A percentile compares a stretch with the other conserved stretches of the same genome.
These are phyloP conservation scores for Colletotrichum incanum DNA, from an alignment of 2,329 filamentous ascomycete genomes.

Conservation along the genomic window DNA sequence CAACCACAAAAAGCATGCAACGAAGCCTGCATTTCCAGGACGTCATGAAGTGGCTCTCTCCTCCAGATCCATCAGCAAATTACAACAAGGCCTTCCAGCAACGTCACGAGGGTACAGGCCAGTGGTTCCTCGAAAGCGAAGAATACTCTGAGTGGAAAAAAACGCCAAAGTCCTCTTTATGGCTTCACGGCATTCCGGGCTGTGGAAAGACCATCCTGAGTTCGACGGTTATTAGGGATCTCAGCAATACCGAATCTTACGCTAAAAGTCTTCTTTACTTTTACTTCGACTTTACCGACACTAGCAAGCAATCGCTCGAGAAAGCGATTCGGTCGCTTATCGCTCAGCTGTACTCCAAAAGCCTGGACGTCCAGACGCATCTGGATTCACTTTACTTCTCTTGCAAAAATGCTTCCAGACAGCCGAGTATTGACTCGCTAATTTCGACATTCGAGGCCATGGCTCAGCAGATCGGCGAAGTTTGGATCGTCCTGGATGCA, in stretches of 20 bases:
- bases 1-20: not conserved
- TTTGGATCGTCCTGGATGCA: slow-evolving; percentile 46
- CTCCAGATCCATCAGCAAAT: not conserved
- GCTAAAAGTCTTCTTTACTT: slow-evolving; percentile 7
- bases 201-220: slow-evolving; percentile 16
- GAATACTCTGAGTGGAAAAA: not conserved
- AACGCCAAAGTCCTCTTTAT: not conserved
- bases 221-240: slow-evolving; percentile 10
- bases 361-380: not conserved
- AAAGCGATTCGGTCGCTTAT: slow-evolving; percentile 12
- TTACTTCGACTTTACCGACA: slow-evolving; percentile 17
- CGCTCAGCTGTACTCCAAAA: not conserved
- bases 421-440: slow-evolving; percentile 6
- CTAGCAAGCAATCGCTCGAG: not conserved
- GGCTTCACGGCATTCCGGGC: slow-evolving; percentile 10
- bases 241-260: not conserved
- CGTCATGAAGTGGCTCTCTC: not conserved
- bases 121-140: not conserved
- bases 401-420: not conserved
- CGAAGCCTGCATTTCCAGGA: not conserved
- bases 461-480: slow-evolving; percentile 43
- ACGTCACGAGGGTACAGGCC: not conserved
- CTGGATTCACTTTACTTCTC: slow-evolving; percentile 16
- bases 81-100: not conserved
- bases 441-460: slow-evolving; percentile 46